phyloP scores from a whole-genome alignment of 306 rosid genomes.

The Clitoria ternatea region DNA sequence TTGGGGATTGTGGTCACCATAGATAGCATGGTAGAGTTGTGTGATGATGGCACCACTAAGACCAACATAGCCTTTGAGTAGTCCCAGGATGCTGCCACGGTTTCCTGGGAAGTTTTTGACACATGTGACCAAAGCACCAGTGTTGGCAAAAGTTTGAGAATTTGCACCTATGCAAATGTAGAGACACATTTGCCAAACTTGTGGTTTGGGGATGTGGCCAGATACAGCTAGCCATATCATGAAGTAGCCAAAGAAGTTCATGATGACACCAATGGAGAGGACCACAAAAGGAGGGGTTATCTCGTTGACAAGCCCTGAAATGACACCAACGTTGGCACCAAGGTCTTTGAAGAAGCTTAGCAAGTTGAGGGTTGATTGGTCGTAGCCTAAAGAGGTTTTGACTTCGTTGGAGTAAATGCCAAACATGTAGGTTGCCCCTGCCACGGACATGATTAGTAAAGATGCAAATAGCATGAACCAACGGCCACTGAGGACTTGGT shows the following conservation, averaged over 20 bases:
- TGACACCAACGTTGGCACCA: slow-evolving; percentile 61
- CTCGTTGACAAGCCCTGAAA: slow-evolving; percentile 65
- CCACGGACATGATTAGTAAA: slow-evolving; percentile 49
- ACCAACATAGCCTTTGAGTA: slow-evolving; percentile 70
- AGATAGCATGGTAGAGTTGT: slow-evolving; percentile 50
- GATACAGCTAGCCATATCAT: slow-evolving; percentile 75
- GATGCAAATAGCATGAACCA: slow-evolving; percentile 85
- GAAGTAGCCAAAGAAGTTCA: slow-evolving; percentile 80
- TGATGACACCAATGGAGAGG: slow-evolving; percentile 51
- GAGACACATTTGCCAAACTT: slow-evolving; percentile 70
- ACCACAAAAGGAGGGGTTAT: slow-evolving; percentile 65
- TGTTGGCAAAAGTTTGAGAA: slow-evolving; percentile 65
- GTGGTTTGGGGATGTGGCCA: slow-evolving; percentile 34
- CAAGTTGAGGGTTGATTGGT: slow-evolving; percentile 69
- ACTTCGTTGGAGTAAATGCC: slow-evolving; percentile 53
- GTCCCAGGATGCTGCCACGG: slow-evolving; percentile 65
- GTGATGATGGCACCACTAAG: slow-evolving; percentile 69
- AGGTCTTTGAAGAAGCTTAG: slow-evolving; percentile 80
- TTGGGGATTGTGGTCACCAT: slow-evolving; percentile 32
- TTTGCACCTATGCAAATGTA: slow-evolving; percentile 69
- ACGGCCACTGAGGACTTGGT: slow-evolving; percentile 50
- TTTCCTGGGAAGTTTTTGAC: slow-evolving; percentile 65
- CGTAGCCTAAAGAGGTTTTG: slow-evolving; percentile 56
- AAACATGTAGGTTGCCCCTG: slow-evolving; percentile 75
- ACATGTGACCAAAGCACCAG: slow-evolving; percentile 55